Base-by-base conservation (phyloP, 441 rosid species). In the Bocquillonia castaneifolia region DNA sequence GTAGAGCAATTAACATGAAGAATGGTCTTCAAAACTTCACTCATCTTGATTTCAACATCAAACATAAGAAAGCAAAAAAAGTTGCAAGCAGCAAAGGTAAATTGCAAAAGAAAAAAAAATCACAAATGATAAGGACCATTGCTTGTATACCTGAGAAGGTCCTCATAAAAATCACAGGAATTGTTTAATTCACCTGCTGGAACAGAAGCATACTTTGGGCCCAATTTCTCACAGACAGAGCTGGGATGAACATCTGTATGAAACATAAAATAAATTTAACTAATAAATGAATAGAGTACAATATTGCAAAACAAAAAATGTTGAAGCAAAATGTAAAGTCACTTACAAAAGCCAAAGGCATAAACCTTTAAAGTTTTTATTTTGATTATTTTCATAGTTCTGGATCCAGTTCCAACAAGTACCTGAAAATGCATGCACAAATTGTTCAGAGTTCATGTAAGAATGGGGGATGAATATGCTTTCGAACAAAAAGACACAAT, bases 281-380 rank as follows among this genome's bases (percentile, higher is more conserved):
- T 64, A 56, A 28, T 59, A 22, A 55, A 42, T 20, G 32, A 48
- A 13, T 13, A 13, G 57, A 10, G 42, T 14, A n/a, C 39, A 63
- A 37, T 48, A 29, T 44, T 36, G 47, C 1, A 10, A 10, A 75
- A 13, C 34, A 22, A 37, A 25, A 67, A 34, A 22, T 45, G 26
- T 12, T 34, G 53, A 50, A 77, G 39, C 57, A 37, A 80, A 79
- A 76, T 74, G 56, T 69, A 69, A 47, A 9, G 74, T 53, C 34
- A 88, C 98, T 89, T 79, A 93, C 98, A 91, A 74, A 93, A 91
- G 66, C 96, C 98, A 81, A 86, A 91, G 17, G 96, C 96, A 85
- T 91, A 91, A 61, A 93, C 76, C 81, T 89, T 89, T 54, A 91
- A 72, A 69, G 97, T 86, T 64, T 90, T 93, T 66, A 91, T 79